Evolutionary conservation across 306 rosid species (phyloP).

Genomic region (Cucurbita moschata): DNA sequence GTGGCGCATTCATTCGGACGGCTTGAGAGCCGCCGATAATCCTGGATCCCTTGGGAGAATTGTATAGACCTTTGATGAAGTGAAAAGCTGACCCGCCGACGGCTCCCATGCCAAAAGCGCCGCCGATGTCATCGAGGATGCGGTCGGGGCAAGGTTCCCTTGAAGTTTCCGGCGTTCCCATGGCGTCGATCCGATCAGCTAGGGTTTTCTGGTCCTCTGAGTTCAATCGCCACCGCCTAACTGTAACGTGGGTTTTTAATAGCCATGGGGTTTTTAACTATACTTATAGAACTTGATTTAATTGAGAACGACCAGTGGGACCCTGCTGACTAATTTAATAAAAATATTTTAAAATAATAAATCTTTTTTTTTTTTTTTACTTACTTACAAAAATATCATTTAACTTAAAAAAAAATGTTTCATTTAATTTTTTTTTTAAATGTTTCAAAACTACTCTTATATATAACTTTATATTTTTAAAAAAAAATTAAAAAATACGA

Average conservation of each 20-base stretch:
- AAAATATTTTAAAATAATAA: no score
- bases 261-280: neutral
- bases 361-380: no score
- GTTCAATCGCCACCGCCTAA: neutral
- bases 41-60: conserved; percentile 57
- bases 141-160: conserved; percentile 87
- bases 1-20: conserved; percentile 72
- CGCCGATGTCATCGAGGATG: conserved; percentile 73
- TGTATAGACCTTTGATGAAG: conserved; percentile 62
- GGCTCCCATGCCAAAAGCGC: conserved; percentile 94
- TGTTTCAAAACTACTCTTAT: no score
- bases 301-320: no score
- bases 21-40: conserved; percentile 62
- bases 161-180: conserved; percentile 83
- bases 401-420: no score
- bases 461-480: no score
- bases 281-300: neutral
- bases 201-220: neutral
- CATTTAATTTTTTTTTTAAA: no score
- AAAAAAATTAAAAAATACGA: no score
- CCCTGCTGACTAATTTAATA: no score
- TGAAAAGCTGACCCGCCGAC: conserved; percentile 82
- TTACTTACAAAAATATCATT: no score
- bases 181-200: neutral
- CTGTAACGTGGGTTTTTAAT: neutral